Base-by-base conservation (phyloP, 108 stramenopile species). In the Nitzschia sp. region DNA sequence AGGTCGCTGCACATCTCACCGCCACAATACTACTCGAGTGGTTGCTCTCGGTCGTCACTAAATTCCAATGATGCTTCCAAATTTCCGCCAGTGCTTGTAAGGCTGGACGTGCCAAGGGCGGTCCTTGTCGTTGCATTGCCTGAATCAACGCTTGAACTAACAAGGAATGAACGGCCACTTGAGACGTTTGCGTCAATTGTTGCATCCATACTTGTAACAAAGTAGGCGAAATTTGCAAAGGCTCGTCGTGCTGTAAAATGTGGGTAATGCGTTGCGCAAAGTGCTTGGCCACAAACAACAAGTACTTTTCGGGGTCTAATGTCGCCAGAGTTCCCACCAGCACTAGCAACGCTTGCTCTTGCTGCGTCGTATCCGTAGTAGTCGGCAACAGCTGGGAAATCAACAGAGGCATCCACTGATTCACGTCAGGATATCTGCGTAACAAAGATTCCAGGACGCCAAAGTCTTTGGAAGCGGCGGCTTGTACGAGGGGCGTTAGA, bases 1-100 rank as follows among this genome's bases (percentile, higher is more conserved):
- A 60, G 8, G 57, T 30, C 21, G 58, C 51, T 0, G 74, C 74
- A 67, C 74, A 75, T 31, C 74, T 65, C 18, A 75, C 49, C 0
- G 59, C 25, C 18, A 57, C 59, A 47, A 74, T 66, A 36, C 62
- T 48, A 17, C 33, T 21, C 3, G 55, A 13, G 9, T 0, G 13
- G 30, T 30, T 35, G 51, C 3, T 42, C 4, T 13, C 33, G 23
- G 38, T 2, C 29, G n/a, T 11, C 58, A 59, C n/a, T n/a, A 15
- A 19, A 21, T 42, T 15, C 42, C 54, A 30, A 19, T 54, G 21
- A 1, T 17, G 9, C 26, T 25, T 19, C 66, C 66, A 67, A 24
- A 67, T 42, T 15, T n/a, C 8, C 1, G 25, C 21, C 21, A 67
- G 32, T 25, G 54, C 26, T 6, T 48, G 33, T 17, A 67, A 19